These are phyloP conservation scores for Apostasia shenzhenica DNA, from an alignment of 106 monocot species.

Conservation along the genomic window DNA sequence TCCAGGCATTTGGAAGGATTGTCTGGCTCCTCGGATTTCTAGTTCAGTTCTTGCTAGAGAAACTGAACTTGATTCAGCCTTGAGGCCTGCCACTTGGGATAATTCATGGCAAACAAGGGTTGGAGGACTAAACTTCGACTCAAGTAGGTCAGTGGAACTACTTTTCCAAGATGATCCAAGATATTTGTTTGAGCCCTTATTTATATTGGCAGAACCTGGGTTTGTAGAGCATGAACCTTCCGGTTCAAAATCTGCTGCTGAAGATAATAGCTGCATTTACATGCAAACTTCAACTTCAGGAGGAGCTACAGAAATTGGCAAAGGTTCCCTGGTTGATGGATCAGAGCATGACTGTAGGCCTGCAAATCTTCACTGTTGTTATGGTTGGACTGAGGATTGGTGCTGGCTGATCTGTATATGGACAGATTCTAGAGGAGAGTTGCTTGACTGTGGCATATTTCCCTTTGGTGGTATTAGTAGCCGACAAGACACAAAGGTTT, in stretches of 20 bases:
- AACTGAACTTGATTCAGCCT: slow-evolving; percentile 52
- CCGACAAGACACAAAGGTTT: slow-evolving; percentile 89
- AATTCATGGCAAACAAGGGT: slow-evolving; percentile 67
- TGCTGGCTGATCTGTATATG: slow-evolving; percentile 92
- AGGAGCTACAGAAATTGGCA: slow-evolving; percentile 33
- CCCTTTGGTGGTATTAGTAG: slow-evolving; percentile 95
- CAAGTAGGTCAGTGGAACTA: slow-evolving; percentile 35
- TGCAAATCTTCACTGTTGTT: slow-evolving; percentile 89
- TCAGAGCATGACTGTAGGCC: slow-evolving; percentile 39
- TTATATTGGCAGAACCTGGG: slow-evolving; percentile 81
- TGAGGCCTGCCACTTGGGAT: slow-evolving; percentile 68
- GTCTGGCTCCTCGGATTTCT: slow-evolving; percentile 57
- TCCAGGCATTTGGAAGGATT: slow-evolving; percentile 84
- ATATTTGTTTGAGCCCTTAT: slow-evolving; percentile 87
- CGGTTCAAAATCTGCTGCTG: slow-evolving; percentile 37
- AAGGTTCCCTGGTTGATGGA: slow-evolving; percentile 28
- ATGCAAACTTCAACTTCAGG: slow-evolving; percentile 38
- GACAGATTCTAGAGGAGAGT: slow-evolving; percentile 90
- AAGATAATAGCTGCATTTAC: slow-evolving; percentile 45
- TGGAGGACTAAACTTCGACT: slow-evolving; percentile 35
- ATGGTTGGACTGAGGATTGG: slow-evolving; percentile 99
- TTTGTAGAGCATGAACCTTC: slow-evolving; percentile 49
- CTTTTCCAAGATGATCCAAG: slow-evolving; percentile 52
- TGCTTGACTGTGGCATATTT: slow-evolving; percentile 79
- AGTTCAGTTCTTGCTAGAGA: slow-evolving; percentile 53